These are phyloP conservation scores for Pseudogymnoascus sp. DNA, from an alignment of 2,329 filamentous ascomycete species.

Conservation along the genomic window DNA sequence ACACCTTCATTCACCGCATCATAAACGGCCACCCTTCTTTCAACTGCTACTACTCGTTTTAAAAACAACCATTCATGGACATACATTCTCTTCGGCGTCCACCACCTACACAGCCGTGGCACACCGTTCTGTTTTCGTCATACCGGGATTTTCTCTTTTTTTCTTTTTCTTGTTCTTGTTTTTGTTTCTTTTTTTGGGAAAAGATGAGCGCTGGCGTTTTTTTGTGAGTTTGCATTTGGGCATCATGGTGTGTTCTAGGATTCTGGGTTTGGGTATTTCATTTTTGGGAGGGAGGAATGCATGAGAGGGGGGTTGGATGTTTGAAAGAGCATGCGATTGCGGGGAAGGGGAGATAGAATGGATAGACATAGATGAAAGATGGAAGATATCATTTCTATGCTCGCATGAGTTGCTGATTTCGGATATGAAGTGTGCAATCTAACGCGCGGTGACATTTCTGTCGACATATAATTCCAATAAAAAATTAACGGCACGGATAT, in stretches of 20 bases:
- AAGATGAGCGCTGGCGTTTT: neutral
- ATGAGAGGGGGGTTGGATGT: neutral
- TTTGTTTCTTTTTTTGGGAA: neutral
- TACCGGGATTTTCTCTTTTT: neutral
- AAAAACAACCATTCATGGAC: neutral
- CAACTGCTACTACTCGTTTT: neutral
- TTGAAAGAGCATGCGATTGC: neutral
- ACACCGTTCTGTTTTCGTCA: neutral
- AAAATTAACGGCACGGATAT: neutral
- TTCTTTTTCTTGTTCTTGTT: neutral
- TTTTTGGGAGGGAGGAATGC: neutral
- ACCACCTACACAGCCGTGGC: neutral
- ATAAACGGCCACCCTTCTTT: neutral
- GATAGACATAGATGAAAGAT: slow-evolving; percentile 5
- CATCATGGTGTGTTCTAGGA: neutral
- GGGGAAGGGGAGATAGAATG: neutral
- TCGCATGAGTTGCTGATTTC: neutral
- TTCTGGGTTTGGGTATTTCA: neutral
- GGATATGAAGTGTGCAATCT: neutral
- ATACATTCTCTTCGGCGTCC: slow-evolving; percentile 2
- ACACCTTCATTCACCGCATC: neutral
- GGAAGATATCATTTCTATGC: neutral
- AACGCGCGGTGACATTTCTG: neutral
- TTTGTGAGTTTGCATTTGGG: neutral
- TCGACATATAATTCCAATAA: neutral